Evolutionary conservation across 2,329 filamentous ascomycete species (phyloP).

Genomic region (Monosporascus cannonballus): DNA sequence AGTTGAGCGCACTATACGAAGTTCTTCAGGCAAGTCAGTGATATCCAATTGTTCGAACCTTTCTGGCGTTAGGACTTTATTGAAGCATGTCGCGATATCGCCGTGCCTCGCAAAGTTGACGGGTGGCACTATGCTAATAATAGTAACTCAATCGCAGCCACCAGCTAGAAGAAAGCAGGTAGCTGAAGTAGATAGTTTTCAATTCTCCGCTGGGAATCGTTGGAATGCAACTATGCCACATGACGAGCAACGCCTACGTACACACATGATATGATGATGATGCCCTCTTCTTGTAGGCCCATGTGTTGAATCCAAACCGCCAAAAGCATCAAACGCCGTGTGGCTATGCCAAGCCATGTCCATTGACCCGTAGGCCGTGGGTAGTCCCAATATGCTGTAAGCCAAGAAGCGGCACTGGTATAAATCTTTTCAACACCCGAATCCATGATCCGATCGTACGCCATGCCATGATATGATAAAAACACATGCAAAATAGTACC

Average conservation of each 20-base stretch:
- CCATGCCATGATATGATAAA: slow-evolving; percentile 15
- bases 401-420: slow-evolving; percentile 24
- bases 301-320: slow-evolving; percentile 11
- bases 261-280: slow-evolving; percentile 11
- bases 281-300: slow-evolving; percentile 5
- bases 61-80: too few species aligned
- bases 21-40: too few species aligned
- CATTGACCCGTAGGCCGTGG: slow-evolving; percentile 12
- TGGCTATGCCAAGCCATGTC: slow-evolving; percentile 17
- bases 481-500: slow-evolving; percentile 19
- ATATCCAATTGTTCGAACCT: too few species aligned
- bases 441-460: slow-evolving; percentile 13
- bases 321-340: slow-evolving; percentile 11
- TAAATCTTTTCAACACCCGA: slow-evolving; percentile 26
- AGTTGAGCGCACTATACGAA: too few species aligned
- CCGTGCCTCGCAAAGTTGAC: too few species aligned
- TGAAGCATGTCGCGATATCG: too few species aligned
- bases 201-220: neutral
- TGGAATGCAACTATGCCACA: slow-evolving; percentile 1
- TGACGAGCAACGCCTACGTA: slow-evolving; percentile 7
- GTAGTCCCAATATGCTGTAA: slow-evolving; percentile 21
- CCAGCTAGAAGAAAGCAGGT: neutral
- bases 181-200: neutral
- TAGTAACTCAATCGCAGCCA: neutral
- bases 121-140: neutral